Evolutionary conservation across 169 alveolate genomes (phyloP).

Genomic region (Cryptosporidium tyzzeri): DNA sequence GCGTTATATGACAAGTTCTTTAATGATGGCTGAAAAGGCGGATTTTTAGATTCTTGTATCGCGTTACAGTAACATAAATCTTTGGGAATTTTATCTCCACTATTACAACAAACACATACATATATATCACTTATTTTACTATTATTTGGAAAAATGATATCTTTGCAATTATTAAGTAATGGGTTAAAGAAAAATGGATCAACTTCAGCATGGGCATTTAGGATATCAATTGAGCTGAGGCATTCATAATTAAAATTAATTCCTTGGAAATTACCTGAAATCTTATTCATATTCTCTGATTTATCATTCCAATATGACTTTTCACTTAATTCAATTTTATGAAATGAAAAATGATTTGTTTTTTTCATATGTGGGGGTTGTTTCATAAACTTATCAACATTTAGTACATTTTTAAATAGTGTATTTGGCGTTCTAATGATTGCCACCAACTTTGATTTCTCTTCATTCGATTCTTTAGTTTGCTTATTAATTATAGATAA

Average conservation of each 20-base stretch:
- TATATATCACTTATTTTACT: background rate
- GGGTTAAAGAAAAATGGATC: slow-evolving; percentile 16
- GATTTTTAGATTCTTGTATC: background rate
- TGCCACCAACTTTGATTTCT: slow-evolving; percentile 6
- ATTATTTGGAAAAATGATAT: background rate
- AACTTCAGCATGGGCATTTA: background rate
- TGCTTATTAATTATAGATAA: slow-evolving; percentile 31
- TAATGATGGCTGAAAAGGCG: slow-evolving; percentile 11
- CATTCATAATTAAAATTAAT: background rate
- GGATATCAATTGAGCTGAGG: background rate
- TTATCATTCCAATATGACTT: slow-evolving; percentile 75
- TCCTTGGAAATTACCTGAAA: background rate
- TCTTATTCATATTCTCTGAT: background rate
- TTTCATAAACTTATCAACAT: slow-evolving; percentile 32
- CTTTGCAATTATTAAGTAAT: background rate
- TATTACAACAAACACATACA: slow-evolving; percentile 24
- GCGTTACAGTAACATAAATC: slow-evolving; percentile 25
- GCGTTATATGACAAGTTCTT: slow-evolving; percentile 7
- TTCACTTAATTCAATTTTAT: slow-evolving; percentile 36
- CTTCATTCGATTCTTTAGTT: background rate
- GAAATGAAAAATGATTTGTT: slow-evolving; percentile 12
- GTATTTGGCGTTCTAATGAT: slow-evolving; percentile 57
- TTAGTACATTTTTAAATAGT: slow-evolving; percentile 25
- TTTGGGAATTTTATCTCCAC: background rate
- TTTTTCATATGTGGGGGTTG: slow-evolving; percentile 69